Conservation (phyloP, 257 asterid genomes). For the Forsythia viridissima region DNA sequence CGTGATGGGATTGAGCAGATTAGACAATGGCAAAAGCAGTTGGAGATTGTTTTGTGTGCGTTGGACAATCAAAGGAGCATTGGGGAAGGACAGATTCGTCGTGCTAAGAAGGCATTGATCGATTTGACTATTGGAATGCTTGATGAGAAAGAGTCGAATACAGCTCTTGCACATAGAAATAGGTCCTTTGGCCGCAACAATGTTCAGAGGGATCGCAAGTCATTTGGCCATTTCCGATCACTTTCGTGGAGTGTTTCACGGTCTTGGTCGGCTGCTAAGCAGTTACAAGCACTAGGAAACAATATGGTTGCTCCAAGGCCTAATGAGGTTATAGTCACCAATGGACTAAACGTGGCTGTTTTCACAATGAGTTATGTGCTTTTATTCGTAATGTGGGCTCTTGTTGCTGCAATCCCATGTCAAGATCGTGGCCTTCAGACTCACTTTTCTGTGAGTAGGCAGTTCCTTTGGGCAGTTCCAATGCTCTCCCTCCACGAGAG, state of each 20-base stretch:
- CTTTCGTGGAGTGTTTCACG: conserved; percentile 38
- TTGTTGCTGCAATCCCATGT: conserved; percentile 41
- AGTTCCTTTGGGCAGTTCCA: conserved; percentile 27
- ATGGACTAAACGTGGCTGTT: conserved; percentile 30
- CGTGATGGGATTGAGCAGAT: conserved; percentile 75
- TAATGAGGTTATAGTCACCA: conserved; percentile 24
- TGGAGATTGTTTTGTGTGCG: conserved; percentile 63
- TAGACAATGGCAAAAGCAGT: conserved; percentile 62
- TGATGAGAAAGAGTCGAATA: conserved; percentile 39
- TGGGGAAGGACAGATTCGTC: conserved; percentile 76
- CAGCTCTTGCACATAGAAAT: conserved; percentile 25
- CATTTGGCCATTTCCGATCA: conserved; percentile 27
- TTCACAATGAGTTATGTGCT: conserved; percentile 35
- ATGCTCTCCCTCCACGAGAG: conserved; percentile 28
- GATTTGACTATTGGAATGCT: conserved; percentile 58
- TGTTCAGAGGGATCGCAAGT: conserved; percentile 15
- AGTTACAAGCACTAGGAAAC: conserved; percentile 35
- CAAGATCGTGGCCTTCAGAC: conserved; percentile 37
- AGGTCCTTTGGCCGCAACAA: conserved; percentile 26
- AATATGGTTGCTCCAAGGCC: conserved; percentile 25
- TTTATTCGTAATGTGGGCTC: conserved; percentile 34
- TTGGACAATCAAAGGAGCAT: conserved; percentile 48
- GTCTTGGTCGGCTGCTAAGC: conserved; percentile 39
- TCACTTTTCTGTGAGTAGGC: conserved; percentile 23
- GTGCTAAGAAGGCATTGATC: conserved; percentile 64